phyloP scores from a whole-genome alignment of 208 protist species.

The Crithidia bombi region DNA sequence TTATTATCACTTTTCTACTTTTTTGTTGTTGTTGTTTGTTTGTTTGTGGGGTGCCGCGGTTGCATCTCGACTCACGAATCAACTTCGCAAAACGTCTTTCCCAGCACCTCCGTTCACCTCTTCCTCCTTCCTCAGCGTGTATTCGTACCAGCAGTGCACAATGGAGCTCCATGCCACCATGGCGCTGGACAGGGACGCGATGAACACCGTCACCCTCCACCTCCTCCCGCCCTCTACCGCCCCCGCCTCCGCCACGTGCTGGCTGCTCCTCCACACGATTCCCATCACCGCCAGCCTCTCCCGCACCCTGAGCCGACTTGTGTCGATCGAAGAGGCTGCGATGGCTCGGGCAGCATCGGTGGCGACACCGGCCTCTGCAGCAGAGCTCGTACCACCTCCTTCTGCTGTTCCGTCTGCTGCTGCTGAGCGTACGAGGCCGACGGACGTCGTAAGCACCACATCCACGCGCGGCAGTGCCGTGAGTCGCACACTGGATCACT shows the following conservation, averaged over 20 bases:
- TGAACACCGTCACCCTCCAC: conserved; percentile 42
- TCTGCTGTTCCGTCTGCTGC: not conserved
- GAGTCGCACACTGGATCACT: not conserved
- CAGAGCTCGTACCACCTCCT: not conserved
- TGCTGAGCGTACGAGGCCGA: not conserved
- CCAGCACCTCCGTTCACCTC: too few relatives aligned
- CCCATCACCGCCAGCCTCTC: conserved; percentile 64
- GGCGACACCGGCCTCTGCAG: not conserved
- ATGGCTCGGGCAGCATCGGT: not conserved
- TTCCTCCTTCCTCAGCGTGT: not conserved
- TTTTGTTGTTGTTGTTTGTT: too few relatives aligned
- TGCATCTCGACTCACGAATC: too few relatives aligned
- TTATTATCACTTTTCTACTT: not conserved
- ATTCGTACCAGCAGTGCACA: too few relatives aligned
- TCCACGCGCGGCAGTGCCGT: not conserved
- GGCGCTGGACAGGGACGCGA: conserved; percentile 62
- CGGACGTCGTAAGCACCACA: not conserved
- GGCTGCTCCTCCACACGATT: conserved; percentile 71
- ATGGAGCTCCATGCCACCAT: conserved; percentile 46
- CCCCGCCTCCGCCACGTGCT: conserved; percentile 32
- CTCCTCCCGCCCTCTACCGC: conserved; percentile 37
- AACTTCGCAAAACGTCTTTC: too few relatives aligned
- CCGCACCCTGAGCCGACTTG: conserved; percentile 46
- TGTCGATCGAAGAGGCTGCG: conserved; percentile 27
- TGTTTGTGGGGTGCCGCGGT: too few relatives aligned